These are phyloP conservation scores for Sclerotinia glacialis DNA, from an alignment of 2,329 filamentous ascomycete genomes.

Conservation along the genomic window DNA sequence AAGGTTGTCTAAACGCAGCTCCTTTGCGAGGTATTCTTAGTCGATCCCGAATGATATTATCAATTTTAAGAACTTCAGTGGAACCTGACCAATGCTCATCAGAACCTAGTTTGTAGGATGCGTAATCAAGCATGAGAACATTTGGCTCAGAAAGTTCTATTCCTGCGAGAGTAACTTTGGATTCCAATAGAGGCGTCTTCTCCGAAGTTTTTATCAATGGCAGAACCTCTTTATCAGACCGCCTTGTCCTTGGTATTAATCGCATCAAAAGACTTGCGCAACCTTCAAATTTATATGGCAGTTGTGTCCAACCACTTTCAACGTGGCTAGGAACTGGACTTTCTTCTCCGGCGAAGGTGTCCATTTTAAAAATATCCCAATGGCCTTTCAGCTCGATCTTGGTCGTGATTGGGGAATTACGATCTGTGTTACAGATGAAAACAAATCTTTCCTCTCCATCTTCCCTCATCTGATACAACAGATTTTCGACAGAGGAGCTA, in stretches of 20 bases:
- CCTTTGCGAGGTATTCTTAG: constrained; percentile 36
- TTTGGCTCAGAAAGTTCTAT: constrained; percentile 37
- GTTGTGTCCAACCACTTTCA: constrained; percentile 31
- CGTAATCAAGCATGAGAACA: constrained; percentile 39
- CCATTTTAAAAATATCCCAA: constrained; percentile 36
- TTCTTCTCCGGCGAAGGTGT: constrained; percentile 35
- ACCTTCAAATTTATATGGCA: constrained; percentile 37
- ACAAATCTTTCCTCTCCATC: constrained; percentile 36
- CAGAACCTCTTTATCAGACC: not conserved
- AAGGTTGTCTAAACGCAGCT: constrained; percentile 36
- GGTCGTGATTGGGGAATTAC: constrained; percentile 28
- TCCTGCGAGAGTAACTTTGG: constrained; percentile 15
- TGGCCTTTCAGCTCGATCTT: constrained; percentile 32
- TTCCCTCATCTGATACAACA: constrained; percentile 39
- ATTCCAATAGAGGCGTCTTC: constrained; percentile 16
- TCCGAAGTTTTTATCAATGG: not conserved
- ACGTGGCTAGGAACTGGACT: constrained; percentile 13
- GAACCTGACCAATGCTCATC: constrained; percentile 28
- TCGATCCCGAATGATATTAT: constrained; percentile 35
- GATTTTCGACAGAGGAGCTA: constrained; percentile 22
- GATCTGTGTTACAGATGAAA: constrained; percentile 40
- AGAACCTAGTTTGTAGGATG: constrained; percentile 33
- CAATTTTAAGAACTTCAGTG: constrained; percentile 36
- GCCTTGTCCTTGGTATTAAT: constrained; percentile 24
- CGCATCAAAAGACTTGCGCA: constrained; percentile 37